Percentiles rank a stretch among this genome's conserved stretches.
Conservation (phyloP, 257 asterid genomes). For the Penstemon eatonii region DNA sequence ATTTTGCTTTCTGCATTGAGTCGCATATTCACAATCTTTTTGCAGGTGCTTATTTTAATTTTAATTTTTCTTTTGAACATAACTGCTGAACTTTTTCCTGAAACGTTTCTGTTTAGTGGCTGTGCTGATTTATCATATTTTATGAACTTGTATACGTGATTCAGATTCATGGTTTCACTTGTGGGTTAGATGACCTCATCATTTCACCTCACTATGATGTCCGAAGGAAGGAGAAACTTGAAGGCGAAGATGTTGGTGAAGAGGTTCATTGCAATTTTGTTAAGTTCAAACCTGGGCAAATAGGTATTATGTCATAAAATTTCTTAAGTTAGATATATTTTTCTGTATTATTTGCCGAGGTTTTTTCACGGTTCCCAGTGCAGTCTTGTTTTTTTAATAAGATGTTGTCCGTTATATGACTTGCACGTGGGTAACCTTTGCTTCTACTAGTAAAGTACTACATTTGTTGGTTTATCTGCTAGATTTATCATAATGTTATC, state of each 20-base stretch:
- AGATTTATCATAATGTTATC: not conserved
- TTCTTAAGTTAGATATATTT: conserved; percentile 18
- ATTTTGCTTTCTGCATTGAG: conserved; percentile 86
- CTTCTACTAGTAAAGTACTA: not conserved
- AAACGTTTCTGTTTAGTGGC: not conserved
- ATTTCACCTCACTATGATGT: conserved; percentile 70
- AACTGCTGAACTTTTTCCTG: too few relatives aligned
- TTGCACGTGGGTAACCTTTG: conserved; percentile 9
- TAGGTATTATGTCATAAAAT: conserved; percentile 49
- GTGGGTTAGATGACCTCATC: conserved; percentile 92
- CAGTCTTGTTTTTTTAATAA: conserved; percentile 12
- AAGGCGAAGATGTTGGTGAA: conserved; percentile 89
- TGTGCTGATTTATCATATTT: conserved; percentile 26
- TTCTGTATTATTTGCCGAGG: conserved; percentile 15
- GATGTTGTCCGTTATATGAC: not conserved
- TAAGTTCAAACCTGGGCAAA: conserved; percentile 77
- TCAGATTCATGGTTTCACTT: conserved; percentile 92
- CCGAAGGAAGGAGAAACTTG: conserved; percentile 84
- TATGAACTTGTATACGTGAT: conserved; percentile 30
- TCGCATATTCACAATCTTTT: conserved; percentile 78
- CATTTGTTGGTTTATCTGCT: conserved; percentile 1
- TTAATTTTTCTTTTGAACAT: conserved; percentile 8
- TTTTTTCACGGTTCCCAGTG: not conserved
- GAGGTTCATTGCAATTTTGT: conserved; percentile 94
- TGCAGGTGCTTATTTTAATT: conserved; percentile 64